Base-by-base conservation (phyloP, 2,329 filamentous ascomycete species). In the Thelonectria olida region DNA sequence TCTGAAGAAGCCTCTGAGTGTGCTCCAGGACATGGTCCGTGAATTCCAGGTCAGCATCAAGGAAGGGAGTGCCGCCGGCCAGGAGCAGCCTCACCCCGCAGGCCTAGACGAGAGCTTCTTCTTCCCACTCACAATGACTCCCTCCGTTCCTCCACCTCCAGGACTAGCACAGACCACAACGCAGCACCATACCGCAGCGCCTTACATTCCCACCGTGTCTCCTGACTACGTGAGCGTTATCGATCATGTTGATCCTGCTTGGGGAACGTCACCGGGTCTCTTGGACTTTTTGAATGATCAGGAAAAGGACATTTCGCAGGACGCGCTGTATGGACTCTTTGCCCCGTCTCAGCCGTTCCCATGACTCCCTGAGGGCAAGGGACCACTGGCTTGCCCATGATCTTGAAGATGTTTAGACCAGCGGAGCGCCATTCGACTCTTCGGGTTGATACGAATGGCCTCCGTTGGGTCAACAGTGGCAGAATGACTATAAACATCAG, bases 1-100 rank as follows among this genome's bases (percentile, higher is more conserved):
- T 20, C 64, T 78, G n/a, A 72, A 74, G 58, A 76, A 75, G 28
- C 76, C 76, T 15, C 64, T 78, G 12, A 66, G 66, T 2, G 73
- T 78, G 27, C 62, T 78, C 0, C 70, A 73, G 41, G 71, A 77
- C 7, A 75, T 77, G 72, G 71, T 75, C 4, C 69, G 68, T 7
- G 72, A 74, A 58, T 72, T 73, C 58, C 68, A 73, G 49, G 63
- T 71, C 9, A 75, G 69, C 31, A 68, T 72, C 53, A 72, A 74
- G 20, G 73, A 74, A 52, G 66, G 71, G 8, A 62, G 52, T 34
- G 56, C 63, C 3, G 56, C 62, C 25, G 65, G 66, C 5, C 59
- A 66, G 10, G 68, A 68, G 13, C 63, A 63, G 7, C 52, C 64
- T 12, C 67, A 69, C 0, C 67, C 67, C 12, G 64, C 70, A 27